Conservation (phyloP, 805 yeast genomes). For the Metschnikowia lochheadii region DNA sequence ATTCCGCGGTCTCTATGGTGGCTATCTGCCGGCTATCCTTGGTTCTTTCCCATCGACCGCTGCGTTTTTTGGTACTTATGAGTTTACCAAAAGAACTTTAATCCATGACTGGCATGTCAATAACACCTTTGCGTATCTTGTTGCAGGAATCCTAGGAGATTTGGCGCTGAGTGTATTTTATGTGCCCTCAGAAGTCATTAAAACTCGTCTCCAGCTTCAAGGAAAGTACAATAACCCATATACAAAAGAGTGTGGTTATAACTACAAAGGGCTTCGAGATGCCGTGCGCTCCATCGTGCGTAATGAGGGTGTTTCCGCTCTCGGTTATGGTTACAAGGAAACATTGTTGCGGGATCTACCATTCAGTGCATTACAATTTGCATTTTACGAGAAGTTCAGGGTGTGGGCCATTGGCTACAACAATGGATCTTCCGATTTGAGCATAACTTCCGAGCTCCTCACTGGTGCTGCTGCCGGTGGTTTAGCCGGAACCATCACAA, state of each 20-base stretch:
- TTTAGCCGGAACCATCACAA: constrained; percentile 80
- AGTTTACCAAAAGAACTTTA: constrained; percentile 66
- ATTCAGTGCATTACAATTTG: constrained; percentile 92
- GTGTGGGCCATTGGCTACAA: constrained; percentile 48
- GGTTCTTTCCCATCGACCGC: constrained; percentile 95
- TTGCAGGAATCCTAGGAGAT: constrained; percentile 93
- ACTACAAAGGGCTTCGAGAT: constrained; percentile 68
- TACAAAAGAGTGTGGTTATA: constrained; percentile 74
- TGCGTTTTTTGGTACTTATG: constrained; percentile 90
- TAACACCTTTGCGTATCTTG: constrained; percentile 74
- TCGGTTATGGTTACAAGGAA: constrained; percentile 91
- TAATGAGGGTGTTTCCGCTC: constrained; percentile 69
- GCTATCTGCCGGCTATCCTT: constrained; percentile 84
- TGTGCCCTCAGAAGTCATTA: constrained; percentile 93
- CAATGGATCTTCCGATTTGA: constrained; percentile 38
- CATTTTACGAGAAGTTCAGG: constrained; percentile 86
- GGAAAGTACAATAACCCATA: constrained; percentile 78
- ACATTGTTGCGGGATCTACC: constrained; percentile 91
- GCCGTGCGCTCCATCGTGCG: constrained; percentile 63
- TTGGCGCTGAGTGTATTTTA: constrained; percentile 81
- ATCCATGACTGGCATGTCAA: constrained; percentile 61
- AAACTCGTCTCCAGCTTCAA: constrained; percentile 89
- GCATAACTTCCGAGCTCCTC: constrained; percentile 58
- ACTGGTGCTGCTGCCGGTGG: constrained; percentile 98
- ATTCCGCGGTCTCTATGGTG: constrained; percentile 81